These are phyloP conservation scores for Plenodomus biglobosus DNA, from an alignment of 2,329 filamentous ascomycete species.

Conservation along the genomic window DNA sequence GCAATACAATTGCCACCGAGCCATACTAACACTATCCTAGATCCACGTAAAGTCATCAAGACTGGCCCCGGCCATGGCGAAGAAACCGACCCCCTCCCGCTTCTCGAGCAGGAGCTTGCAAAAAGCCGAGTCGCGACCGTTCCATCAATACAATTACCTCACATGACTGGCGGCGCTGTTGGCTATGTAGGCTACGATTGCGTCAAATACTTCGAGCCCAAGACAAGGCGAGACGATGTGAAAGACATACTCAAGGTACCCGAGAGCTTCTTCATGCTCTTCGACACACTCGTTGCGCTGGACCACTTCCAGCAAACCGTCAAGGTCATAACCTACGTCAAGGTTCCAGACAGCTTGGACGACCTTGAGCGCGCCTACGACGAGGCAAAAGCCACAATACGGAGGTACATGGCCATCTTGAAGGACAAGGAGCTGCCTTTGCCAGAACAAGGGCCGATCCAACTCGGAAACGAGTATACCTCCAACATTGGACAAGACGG, in stretches of 20 bases:
- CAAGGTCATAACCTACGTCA: constrained; percentile 90
- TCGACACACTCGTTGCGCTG: constrained; percentile 90
- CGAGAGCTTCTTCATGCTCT: constrained; percentile 96
- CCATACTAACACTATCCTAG: constrained; percentile 34
- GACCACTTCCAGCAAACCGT: constrained; percentile 92
- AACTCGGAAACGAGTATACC: constrained; percentile 73
- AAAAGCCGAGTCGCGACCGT: constrained; percentile 79
- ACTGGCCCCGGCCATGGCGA: constrained; percentile 87
- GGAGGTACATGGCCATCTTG: constrained; percentile 69
- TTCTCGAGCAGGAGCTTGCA: constrained; percentile 77
- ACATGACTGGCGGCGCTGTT: constrained; percentile 87
- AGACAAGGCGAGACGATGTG: constrained; percentile 83
- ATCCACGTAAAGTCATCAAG: constrained; percentile 74
- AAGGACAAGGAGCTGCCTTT: constrained; percentile 74
- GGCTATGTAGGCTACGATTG: constrained; percentile 98
- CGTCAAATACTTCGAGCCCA: constrained; percentile 95
- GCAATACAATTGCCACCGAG: neutral
- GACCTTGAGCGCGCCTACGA: constrained; percentile 70
- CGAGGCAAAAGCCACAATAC: constrained; percentile 65
- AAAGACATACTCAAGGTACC: constrained; percentile 87
- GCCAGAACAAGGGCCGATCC: constrained; percentile 73
- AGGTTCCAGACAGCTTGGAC: constrained; percentile 57
- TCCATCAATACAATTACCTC: constrained; percentile 78
- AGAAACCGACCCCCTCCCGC: constrained; percentile 79
- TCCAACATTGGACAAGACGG: constrained; percentile 89